Conservation (phyloP, 1,139 yeast genomes). For the Pichia cactophila region DNA sequence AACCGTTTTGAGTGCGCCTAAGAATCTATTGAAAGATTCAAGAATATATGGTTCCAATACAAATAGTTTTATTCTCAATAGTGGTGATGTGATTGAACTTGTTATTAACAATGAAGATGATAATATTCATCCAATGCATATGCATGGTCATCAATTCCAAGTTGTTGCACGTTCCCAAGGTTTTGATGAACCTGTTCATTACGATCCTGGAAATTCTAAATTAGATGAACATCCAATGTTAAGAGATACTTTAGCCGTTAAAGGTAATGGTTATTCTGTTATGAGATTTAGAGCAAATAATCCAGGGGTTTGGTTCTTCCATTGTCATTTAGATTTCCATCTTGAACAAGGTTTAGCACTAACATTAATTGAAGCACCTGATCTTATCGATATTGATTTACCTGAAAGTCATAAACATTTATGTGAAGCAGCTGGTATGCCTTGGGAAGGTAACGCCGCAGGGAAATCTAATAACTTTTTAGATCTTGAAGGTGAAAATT, state of each 20-base stretch:
- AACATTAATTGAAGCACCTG: constrained; percentile 60
- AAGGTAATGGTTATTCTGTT: constrained; percentile 59
- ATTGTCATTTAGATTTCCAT: constrained; percentile 80
- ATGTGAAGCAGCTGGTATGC: constrained; percentile 40
- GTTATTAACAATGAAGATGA: constrained; percentile 66
- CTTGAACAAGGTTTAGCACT: constrained; percentile 71
- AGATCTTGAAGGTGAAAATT: constrained; percentile 48
- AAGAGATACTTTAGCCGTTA: constrained; percentile 60
- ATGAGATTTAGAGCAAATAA: constrained; percentile 63
- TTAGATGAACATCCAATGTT: constrained; percentile 53
- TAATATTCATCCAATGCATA: constrained; percentile 76
- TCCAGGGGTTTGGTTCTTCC: constrained; percentile 85
- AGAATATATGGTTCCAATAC: constrained; percentile 63
- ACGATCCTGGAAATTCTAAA: constrained; percentile 35
- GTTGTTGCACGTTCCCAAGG: constrained; percentile 51
- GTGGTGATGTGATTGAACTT: constrained; percentile 57
- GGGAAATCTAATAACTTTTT: constrained; percentile 47
- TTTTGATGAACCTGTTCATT: constrained; percentile 47
- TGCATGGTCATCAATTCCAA: constrained; percentile 76
- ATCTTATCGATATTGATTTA: constrained; percentile 33
- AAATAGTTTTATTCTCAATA: constrained; percentile 51
- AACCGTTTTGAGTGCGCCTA: constrained; percentile 47
- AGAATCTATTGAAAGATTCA: constrained; percentile 38
- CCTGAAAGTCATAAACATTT: constrained; percentile 38
- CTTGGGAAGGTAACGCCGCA: constrained; percentile 63